Evolutionary conservation across 441 rosid genomes (phyloP).

Genomic region (Erodium trifolium): DNA sequence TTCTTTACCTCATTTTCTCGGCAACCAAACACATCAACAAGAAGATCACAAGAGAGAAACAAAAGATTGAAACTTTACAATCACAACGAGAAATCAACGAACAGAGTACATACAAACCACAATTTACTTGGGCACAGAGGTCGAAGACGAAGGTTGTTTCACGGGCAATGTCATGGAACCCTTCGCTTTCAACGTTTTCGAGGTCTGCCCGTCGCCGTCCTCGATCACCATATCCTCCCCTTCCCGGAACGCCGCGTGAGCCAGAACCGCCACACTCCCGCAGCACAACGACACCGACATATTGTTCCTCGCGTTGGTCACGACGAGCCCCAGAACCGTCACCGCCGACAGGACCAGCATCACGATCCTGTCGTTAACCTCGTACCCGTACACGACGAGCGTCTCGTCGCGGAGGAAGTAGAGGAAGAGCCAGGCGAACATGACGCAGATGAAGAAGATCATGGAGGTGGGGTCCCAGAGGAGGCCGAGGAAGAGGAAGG

Average conservation of each 20-base stretch:
- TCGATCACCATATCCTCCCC: neutral
- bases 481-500: neutral
- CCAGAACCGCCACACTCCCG: neutral
- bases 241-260: neutral
- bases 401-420: neutral
- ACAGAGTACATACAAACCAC: neutral
- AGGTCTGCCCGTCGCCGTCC: neutral
- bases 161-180: neutral
- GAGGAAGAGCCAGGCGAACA: neutral
- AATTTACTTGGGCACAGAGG: neutral
- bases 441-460: neutral
- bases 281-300: neutral
- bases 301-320: neutral
- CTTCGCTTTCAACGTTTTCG: too few relatives aligned
- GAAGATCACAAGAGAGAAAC: too few relatives aligned
- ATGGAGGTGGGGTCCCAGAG: constrained; percentile 1
- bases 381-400: neutral
- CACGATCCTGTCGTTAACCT: constrained; percentile 2
- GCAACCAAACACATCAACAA: too few relatives aligned
- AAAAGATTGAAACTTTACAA: too few relatives aligned
- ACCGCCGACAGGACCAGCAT: neutral
- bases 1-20: too few relatives aligned
- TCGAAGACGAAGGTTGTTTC: neutral
- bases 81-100: neutral
- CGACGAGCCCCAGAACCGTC: neutral